Percentiles rank a stretch among this genome's conserved stretches.
phyloP scores from a whole-genome alignment of 495 filamentous ascomycete genomes.

The Penicillium samsonianum region DNA sequence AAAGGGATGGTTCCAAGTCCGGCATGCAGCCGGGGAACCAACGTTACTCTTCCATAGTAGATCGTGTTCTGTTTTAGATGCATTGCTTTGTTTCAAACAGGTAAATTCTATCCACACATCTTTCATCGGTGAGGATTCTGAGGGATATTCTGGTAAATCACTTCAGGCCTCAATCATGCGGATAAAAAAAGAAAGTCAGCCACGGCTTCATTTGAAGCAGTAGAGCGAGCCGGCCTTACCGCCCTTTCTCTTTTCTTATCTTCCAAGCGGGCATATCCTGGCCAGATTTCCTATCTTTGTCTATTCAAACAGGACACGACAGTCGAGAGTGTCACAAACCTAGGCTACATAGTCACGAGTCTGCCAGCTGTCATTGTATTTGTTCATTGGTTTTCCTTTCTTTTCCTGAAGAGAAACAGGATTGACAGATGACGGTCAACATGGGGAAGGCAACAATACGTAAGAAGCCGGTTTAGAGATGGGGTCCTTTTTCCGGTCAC shows the following conservation, averaged over 20 bases:
- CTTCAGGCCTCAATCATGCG: slow-evolving; percentile 6
- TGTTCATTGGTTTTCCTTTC: slow-evolving; percentile 1
- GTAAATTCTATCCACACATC: background rate
- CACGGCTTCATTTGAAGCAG: slow-evolving; percentile 2
- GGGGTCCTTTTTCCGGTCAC: slow-evolving; percentile 9
- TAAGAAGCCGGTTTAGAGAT: background rate
- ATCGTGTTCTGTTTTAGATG: slow-evolving; percentile 11
- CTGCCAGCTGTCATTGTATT: slow-evolving; percentile 31
- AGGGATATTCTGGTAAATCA: slow-evolving; percentile 1
- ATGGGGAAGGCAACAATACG: background rate
- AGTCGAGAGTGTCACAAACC: slow-evolving; percentile 29
- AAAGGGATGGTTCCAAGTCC: slow-evolving; percentile 27
- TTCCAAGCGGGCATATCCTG: slow-evolving; percentile 30
- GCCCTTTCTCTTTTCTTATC: slow-evolving; percentile 24
- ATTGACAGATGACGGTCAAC: slow-evolving; percentile 6
- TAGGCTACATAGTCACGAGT: slow-evolving; percentile 27
- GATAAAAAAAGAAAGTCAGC: slow-evolving; percentile 1
- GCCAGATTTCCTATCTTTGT: slow-evolving; percentile 13
- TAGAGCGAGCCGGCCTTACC: slow-evolving; percentile 19
- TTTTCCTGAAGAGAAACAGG: background rate
- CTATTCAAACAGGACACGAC: slow-evolving; percentile 22
- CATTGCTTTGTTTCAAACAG: slow-evolving; percentile 6
- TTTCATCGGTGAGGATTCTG: slow-evolving; percentile 1
- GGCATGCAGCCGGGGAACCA: slow-evolving; percentile 31
- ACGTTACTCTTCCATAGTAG: slow-evolving; percentile 18